Percentiles rank a stretch among this genome's conserved stretches.
Conservation (phyloP, 73 alveolate genomes). For the Tetrahymena thermophila region DNA sequence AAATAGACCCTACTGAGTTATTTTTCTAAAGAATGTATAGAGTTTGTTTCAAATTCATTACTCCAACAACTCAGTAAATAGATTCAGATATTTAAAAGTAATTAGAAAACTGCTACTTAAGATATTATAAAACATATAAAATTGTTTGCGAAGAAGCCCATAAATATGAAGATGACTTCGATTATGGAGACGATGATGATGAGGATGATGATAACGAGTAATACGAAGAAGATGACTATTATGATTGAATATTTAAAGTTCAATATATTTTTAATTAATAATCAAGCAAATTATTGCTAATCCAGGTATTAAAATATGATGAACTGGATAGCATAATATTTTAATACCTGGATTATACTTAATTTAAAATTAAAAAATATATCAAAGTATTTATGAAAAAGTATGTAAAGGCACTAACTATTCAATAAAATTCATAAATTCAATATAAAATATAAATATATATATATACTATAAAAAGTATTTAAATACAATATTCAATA, state of each 20-base stretch:
- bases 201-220: not conserved
- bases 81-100: not conserved
- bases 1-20: not conserved
- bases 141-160: conserved; percentile 1
- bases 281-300: too few species aligned
- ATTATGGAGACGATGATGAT: not conserved
- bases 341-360: too few species aligned
- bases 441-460: too few species aligned
- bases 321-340: too few species aligned
- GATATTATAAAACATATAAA: not conserved
- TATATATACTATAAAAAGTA: too few species aligned
- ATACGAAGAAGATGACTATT: not conserved
- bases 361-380: too few species aligned
- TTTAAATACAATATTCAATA: too few species aligned
- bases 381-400: too few species aligned
- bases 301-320: too few species aligned
- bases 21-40: not conserved
- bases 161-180: not conserved
- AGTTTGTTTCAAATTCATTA: not conserved
- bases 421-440: too few species aligned
- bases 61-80: not conserved
- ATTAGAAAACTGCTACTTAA: not conserved
- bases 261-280: too few species aligned
- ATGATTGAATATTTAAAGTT: not conserved
- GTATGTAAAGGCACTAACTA: too few species aligned